Percentiles rank a stretch among this genome's conserved stretches.
Conservation (phyloP, 164 flowering plant genomes). For the Liriodendron chinense region DNA sequence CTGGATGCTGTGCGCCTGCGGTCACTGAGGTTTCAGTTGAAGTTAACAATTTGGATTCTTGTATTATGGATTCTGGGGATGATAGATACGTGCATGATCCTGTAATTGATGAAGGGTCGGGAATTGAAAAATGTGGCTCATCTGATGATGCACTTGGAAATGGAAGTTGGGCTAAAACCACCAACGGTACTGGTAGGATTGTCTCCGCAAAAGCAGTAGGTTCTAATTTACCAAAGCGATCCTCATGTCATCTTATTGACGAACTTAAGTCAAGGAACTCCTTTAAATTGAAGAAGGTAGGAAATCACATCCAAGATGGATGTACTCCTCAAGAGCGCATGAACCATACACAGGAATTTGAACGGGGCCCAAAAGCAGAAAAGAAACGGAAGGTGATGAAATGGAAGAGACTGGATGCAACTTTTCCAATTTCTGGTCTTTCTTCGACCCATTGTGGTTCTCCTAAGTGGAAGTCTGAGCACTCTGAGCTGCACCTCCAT, state of each 20-base stretch:
- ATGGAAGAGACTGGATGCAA: constrained; percentile 33
- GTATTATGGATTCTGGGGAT: constrained; percentile 32
- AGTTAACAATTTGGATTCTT: constrained; percentile 36
- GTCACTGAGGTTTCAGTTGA: constrained; percentile 47
- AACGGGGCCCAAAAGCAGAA: constrained; percentile 18
- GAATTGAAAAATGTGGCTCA: constrained; percentile 48
- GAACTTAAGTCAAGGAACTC: constrained; percentile 36
- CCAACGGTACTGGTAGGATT: constrained; percentile 17
- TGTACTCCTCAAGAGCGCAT: constrained; percentile 14
- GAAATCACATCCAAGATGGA: constrained; percentile 16
- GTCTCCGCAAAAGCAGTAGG: constrained; percentile 13
- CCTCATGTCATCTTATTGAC: constrained; percentile 31
- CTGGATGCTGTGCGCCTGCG: constrained; percentile 56
- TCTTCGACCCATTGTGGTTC: constrained; percentile 16
- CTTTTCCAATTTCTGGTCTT: constrained; percentile 22
- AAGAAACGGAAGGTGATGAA: constrained; percentile 34
- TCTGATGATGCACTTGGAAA: constrained; percentile 45
- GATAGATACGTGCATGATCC: constrained; percentile 17
- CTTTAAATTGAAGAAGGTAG: constrained; percentile 31
- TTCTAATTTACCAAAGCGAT: constrained; percentile 16
- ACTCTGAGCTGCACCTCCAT: constrained; percentile 10
- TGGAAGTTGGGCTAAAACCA: constrained; percentile 34
- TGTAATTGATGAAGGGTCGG: constrained; percentile 56
- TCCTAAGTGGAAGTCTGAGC: constrained; percentile 4
- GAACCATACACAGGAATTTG: constrained; percentile 13